Base-by-base conservation (phyloP, 768 basidiomycete species). In the Termitomyces sp. region DNA sequence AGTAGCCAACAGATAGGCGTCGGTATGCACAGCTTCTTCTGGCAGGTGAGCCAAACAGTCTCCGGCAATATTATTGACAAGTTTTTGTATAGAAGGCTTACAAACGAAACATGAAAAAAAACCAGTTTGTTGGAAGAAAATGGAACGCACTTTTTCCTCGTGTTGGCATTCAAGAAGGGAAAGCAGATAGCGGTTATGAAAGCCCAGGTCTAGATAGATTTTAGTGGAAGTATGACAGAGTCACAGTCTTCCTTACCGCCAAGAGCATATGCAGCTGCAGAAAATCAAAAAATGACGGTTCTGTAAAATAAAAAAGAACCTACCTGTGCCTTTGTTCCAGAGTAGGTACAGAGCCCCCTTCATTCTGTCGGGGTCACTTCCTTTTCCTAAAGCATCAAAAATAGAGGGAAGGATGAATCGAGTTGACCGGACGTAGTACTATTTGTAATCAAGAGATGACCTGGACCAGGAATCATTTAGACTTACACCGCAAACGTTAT, bases 331-430 rank as follows among this genome's bases (percentile, higher is more conserved):
- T 70, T 88, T 89, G 65, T 87, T 86, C 75, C 85, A 85, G 11
- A 92, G 72, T 20, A 91, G 78, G 68, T 94, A 95, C 42, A 96
- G 76, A 18, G 93, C 93, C 8, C 96, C 96, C 74, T 98, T 98
- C 86, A 97, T 95, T 27, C 89, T 81, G 71, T 98, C 95, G 11
- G 93, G 89, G 67, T 95, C 93, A 58, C 82, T 86, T 6, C 90
- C 93, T 66, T 85, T 88, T 57, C 72, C 72, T 51, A 92, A 72
- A 5, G 87, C 84, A 59, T 79, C 76, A 65, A 87, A 85, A 48
- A 89, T 71, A 22, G 74, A 70, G 6, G 88, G 86, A 31, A 90
- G 75, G 46, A 81, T 77, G 61, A 82, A 81, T 66, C 84, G 79
- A 31, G 87, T 90, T 6, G 89, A 89, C 58, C 88, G 82, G 41